phyloP scores from a whole-genome alignment of 306 rosid species.

The barrel medic (Medicago truncatula) region MtrunA17r5.0-ANR NC_053044.1:2333001-2333500 shows the following conservation, averaged over 20 bases:
- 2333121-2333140: slow-evolving; percentile 10
- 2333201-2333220: slow-evolving; percentile 21
- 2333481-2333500: neutral
- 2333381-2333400: neutral
- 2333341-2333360: neutral
- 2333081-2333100: slow-evolving; percentile 62
- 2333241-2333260: neutral
- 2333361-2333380: neutral
- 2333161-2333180: too few species aligned
- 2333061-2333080: slow-evolving; percentile 90
- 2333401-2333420: neutral
- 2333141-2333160: neutral
- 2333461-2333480: neutral
- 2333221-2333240: neutral
- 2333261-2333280: neutral
- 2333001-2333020: slow-evolving; percentile 69
- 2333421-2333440: neutral
- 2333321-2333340: neutral
- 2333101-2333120: neutral
- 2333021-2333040: slow-evolving; percentile 76
- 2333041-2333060: slow-evolving; percentile 82
- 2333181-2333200: neutral
- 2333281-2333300: neutral
- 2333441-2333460: neutral
- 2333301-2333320: neutral